Evolutionary conservation across 441 rosid genomes (phyloP), one percentile per base, ranked within the genome.

Genomic region (Aleurites moluccanus): DNA sequence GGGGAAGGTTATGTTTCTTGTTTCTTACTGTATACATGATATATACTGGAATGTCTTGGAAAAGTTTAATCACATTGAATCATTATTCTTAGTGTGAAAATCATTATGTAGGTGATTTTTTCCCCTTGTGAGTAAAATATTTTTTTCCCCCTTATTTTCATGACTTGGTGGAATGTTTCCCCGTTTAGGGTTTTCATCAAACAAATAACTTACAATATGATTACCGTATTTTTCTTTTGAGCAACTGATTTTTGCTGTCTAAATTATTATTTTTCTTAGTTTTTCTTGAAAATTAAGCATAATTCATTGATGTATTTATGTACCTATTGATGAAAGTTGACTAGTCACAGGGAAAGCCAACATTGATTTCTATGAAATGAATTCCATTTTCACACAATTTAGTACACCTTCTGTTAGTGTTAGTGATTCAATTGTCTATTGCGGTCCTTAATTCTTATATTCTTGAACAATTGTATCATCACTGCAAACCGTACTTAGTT

Each of bases 41-140:
- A n/a, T 64, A 64, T 64, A 61, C 21, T 42, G 38, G 61, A 63
- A 72, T 72, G 33, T 47, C 13, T 25, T 25, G 60, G 70, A 49
- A 68, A 52, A 16, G 28, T 67, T 63, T 20, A 68, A 63, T 80
- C 35, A 55, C 76, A 72, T 76, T 20, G 53, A 25, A 38, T n/a
- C 9, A 38, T 38, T 6, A 25, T 64, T 38, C 67, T 47, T 35
- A 61, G 62, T 38, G 60, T 64, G 59, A 21, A 49, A 28, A 64
- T 73, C 23, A 50, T 49, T 30, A 50, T 50, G 30, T 47, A 62
- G 75, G 45, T 61, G 30, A 23, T 16, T 8, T 65, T 44, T 44
- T 27, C 44, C 42, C 7, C 52, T 35, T 13, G 35, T 50, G 35
- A 7, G 28, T 70, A 55, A 21, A 38, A 30, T 40, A 16, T 59